These are phyloP conservation scores for Coemansia furcata DNA, from an alignment of 192 early-diverging fungal species.

Conservation along the genomic window DNA sequence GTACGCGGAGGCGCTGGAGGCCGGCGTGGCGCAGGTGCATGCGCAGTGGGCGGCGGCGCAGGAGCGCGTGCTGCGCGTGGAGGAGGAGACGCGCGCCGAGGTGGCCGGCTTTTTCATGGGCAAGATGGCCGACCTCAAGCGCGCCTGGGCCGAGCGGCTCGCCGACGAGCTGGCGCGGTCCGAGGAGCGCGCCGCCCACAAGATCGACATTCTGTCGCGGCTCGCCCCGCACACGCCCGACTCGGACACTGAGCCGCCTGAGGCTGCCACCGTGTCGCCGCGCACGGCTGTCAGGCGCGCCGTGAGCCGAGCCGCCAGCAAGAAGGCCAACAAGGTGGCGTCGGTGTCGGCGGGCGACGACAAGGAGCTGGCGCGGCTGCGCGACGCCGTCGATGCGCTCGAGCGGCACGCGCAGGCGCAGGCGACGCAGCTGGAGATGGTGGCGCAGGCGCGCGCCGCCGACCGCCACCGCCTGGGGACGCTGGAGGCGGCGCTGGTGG, in stretches of 20 bases:
- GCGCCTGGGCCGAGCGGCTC: conserved; percentile 38
- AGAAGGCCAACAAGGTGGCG: conserved; percentile 43
- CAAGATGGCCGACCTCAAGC: conserved; percentile 52
- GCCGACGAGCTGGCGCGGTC: conserved; percentile 34
- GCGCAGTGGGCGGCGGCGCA: conserved; percentile 50
- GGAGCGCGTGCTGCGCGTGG: conserved; percentile 54
- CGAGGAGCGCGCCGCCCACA: conserved; percentile 42
- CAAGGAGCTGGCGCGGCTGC: conserved; percentile 22
- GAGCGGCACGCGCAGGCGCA: conserved; percentile 25
- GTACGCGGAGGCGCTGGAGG: conserved; percentile 34
- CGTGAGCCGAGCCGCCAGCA: conserved; percentile 41
- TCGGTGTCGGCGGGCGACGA: conserved; percentile 48
- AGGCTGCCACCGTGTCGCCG: conserved; percentile 27
- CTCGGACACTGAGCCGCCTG: no score
- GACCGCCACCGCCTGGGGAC: conserved; percentile 17
- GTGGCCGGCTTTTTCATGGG: conserved; percentile 47
- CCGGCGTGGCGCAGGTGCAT: conserved; percentile 13
- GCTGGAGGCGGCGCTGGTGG: conserved; percentile 31
- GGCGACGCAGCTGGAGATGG: conserved; percentile 36
- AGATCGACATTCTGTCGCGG: conserved; percentile 52
- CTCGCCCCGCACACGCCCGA: conserved; percentile 7
- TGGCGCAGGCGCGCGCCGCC: conserved; percentile 24
- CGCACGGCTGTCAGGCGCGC: conserved; percentile 37
- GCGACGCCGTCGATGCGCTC: conserved; percentile 9
- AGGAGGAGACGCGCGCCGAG: conserved; percentile 57